These are phyloP conservation scores for Lactarius tabidus DNA, from an alignment of 768 basidiomycete genomes.

Conservation along the genomic window DNA sequence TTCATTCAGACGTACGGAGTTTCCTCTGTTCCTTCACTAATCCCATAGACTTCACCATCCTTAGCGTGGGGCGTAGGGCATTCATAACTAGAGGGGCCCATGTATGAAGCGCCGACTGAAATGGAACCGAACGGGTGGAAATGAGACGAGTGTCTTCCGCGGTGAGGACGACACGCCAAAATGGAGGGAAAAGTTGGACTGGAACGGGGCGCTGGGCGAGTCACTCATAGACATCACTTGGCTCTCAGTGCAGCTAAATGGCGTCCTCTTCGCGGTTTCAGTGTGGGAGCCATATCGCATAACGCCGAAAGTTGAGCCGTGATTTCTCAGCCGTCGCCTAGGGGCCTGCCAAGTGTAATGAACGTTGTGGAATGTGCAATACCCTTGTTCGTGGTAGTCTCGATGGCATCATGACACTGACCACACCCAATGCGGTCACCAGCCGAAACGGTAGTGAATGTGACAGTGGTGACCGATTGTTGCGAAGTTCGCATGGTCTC, in stretches of 20 bases:
- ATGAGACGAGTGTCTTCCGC: not conserved
- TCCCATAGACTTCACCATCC: not conserved
- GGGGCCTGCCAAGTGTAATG: not conserved
- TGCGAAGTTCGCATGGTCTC: not conserved
- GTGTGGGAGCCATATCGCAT: constrained; percentile 8
- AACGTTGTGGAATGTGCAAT: not conserved
- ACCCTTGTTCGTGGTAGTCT: not conserved
- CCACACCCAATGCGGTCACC: not conserved
- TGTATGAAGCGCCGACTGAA: not conserved
- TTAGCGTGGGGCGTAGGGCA: not conserved
- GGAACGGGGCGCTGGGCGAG: not conserved
- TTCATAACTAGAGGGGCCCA: not conserved
- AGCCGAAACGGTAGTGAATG: not conserved
- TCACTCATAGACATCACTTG: not conserved
- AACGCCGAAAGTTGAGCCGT: not conserved
- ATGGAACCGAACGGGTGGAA: not conserved
- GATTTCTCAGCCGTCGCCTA: not conserved
- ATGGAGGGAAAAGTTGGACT: not conserved
- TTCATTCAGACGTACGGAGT: not conserved
- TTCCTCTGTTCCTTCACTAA: not conserved
- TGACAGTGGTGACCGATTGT: not conserved
- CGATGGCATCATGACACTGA: not conserved
- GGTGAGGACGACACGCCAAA: not conserved
- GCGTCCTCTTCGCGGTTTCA: not conserved
- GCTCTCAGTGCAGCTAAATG: not conserved